Evolutionary conservation across 495 filamentous ascomycete species (phyloP).

Genomic region (Hapsidospora chrysogenum): DNA sequence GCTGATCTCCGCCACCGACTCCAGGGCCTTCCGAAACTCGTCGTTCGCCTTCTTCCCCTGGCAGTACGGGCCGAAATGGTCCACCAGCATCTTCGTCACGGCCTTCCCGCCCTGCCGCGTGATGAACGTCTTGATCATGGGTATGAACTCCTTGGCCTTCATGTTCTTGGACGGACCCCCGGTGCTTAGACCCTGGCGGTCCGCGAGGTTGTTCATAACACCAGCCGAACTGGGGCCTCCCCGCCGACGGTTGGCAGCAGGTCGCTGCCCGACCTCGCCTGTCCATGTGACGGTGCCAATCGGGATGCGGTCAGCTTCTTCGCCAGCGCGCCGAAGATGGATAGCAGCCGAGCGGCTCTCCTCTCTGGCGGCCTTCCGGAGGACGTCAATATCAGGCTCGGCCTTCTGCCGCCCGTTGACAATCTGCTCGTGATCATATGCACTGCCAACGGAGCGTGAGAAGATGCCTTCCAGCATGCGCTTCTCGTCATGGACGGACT

Average conservation of each 20-base stretch:
- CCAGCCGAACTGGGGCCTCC: slow-evolving; percentile 33
- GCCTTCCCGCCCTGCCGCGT: slow-evolving; percentile 51
- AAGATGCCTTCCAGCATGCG: slow-evolving; percentile 80
- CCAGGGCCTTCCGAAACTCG: slow-evolving; percentile 30
- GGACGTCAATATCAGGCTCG: slow-evolving; percentile 50
- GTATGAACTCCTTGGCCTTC: slow-evolving; percentile 41
- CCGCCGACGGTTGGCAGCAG: slow-evolving; percentile 18
- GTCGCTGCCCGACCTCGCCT: slow-evolving; percentile 58
- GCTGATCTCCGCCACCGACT: slow-evolving; percentile 31
- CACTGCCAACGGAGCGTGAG: slow-evolving; percentile 63
- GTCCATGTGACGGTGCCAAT: slow-evolving; percentile 92
- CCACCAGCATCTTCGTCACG: slow-evolving; percentile 58
- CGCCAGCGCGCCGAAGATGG: slow-evolving; percentile 53
- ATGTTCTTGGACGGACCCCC: slow-evolving; percentile 11
- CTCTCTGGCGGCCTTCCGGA: slow-evolving; percentile 64
- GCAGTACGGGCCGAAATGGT: slow-evolving; percentile 50
- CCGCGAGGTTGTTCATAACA: slow-evolving; percentile 43
- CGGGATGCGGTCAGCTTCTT: slow-evolving; percentile 50
- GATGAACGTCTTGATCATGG: slow-evolving; percentile 60
- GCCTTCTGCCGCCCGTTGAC: slow-evolving; percentile 29
- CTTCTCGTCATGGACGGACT: slow-evolving; percentile 31
- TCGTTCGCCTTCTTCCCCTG: slow-evolving; percentile 18
- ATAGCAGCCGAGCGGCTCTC: slow-evolving; percentile 64
- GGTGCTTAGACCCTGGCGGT: slow-evolving; percentile 29
- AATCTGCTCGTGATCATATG: slow-evolving; percentile 79